Evolutionary conservation across 805 yeast genomes (phyloP), one percentile per base, ranked within the genome.

Genomic region (Candida alai): DNA sequence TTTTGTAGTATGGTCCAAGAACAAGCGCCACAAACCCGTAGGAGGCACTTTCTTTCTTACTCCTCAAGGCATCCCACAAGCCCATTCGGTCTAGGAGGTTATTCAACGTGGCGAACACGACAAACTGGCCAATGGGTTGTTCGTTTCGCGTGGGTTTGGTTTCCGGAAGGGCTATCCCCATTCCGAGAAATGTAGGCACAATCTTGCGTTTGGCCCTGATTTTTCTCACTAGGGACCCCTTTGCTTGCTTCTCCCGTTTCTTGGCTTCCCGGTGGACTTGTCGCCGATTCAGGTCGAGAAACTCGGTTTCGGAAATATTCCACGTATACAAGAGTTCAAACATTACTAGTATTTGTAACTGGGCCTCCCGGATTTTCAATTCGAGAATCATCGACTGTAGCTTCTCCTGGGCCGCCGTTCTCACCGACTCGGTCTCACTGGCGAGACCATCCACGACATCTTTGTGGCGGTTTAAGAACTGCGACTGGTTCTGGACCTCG

Each of bases 341-440:
- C 2, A 73, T 41, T 1, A 75, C 40, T 2, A 78, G 43, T 0
- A 75, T 56, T 45, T 78, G 83, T 20, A 78, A 47, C 41, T 76
- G 80, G 1, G 78, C 71, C 42, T 77, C 83, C 22, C 81, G 55
- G 2, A 72, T 58, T 41, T 76, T 77, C 38, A 76, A 55, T 24
- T 67, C 63, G 24, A 58, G 49, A 2, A 62, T 47, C 1, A 70
- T 39, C 11, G 54, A 60, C 1, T 45, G 46, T 1, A 58, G 25
- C 6, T 48, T 43, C 17, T 56, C 56, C 6, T 43, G 47, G 12
- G 26, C 25, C 2, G 34, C 12, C 19, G 4, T 4, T 16, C 28
- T 18, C 26, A 12, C 24, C 22, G n/a, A n/a, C n/a, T n/a, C n/a
- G n/a, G n/a, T n/a, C n/a, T n/a, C n/a, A n/a, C n/a, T n/a, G n/a